These are phyloP conservation scores for Schizosaccharomyces osmophilus DNA, from an alignment of 805 yeast genomes.

Conservation along the genomic window DNA sequence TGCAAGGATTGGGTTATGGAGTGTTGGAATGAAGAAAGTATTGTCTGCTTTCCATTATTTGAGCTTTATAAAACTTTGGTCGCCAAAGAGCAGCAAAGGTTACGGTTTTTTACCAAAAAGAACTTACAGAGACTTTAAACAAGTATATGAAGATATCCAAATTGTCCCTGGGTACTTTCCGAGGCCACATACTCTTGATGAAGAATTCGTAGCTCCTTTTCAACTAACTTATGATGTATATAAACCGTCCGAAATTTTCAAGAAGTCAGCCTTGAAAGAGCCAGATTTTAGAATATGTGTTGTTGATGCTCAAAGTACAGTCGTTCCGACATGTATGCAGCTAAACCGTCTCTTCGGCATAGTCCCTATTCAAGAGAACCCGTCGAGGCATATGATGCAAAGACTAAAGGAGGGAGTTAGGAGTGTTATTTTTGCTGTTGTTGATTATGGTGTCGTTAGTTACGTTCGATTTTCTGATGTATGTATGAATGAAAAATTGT, in stretches of 20 bases:
- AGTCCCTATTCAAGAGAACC: conserved; percentile 6
- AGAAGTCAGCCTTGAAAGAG: conserved; percentile 34
- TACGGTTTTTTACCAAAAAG: not conserved
- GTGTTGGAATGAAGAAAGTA: not conserved
- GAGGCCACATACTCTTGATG: not conserved
- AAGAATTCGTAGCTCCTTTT: conserved; percentile 9
- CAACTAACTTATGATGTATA: conserved; percentile 41
- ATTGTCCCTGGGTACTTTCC: conserved; percentile 10
- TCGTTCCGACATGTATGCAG: conserved; percentile 15
- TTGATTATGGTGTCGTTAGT: conserved; percentile 53
- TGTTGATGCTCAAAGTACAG: conserved; percentile 18
- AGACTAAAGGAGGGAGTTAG: conserved; percentile 30
- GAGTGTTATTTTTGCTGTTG: conserved; percentile 36
- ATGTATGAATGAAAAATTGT: conserved; percentile 4
- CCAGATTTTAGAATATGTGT: conserved; percentile 60
- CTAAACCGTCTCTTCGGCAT: conserved; percentile 14
- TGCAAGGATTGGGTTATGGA: not conserved
- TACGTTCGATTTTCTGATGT: conserved; percentile 22
- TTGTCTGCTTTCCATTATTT: not conserved
- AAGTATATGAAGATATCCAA: conserved; percentile 9
- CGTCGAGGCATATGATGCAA: conserved; percentile 4
- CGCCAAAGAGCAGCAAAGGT: not conserved
- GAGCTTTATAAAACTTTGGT: not conserved
- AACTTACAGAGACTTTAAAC: not conserved
- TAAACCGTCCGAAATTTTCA: conserved; percentile 52